Conservation (phyloP, 495 filamentous ascomycete genomes). For the Parachaetomium inaequale region DNA sequence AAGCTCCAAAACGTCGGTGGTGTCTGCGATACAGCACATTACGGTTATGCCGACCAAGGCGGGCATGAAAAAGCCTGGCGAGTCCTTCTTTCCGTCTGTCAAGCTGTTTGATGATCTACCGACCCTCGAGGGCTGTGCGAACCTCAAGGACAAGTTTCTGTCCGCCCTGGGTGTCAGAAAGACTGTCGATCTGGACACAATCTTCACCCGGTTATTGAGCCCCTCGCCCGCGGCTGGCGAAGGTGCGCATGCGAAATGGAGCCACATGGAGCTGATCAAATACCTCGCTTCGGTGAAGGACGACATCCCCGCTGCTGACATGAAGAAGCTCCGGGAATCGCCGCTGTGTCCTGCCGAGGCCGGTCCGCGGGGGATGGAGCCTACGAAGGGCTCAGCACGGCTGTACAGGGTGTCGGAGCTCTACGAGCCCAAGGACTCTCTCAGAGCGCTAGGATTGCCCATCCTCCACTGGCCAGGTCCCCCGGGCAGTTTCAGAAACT, state of each 20-base stretch:
- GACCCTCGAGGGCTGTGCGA: conserved; percentile 64
- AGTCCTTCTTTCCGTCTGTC: conserved; percentile 90
- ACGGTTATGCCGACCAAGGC: conserved; percentile 85
- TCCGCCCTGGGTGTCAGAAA: conserved; percentile 73
- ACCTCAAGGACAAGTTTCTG: conserved; percentile 87
- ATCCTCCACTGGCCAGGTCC: conserved; percentile 76
- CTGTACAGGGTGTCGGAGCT: conserved; percentile 80
- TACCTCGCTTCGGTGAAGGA: conserved; percentile 86
- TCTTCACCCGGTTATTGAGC: conserved; percentile 80
- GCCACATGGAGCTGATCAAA: conserved; percentile 88
- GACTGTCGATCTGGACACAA: conserved; percentile 87
- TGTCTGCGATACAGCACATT: conserved; percentile 57
- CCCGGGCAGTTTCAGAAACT: conserved; percentile 59
- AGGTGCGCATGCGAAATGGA: conserved; percentile 65
- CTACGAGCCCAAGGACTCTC: conserved; percentile 71
- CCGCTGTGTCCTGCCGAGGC: conserved; percentile 80
- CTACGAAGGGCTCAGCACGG: conserved; percentile 40
- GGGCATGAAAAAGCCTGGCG: conserved; percentile 81
- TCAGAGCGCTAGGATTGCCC: conserved; percentile 66
- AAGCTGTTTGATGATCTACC: conserved; percentile 93
- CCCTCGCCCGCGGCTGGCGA: conserved; percentile 38
- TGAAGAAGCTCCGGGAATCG: conserved; percentile 70
- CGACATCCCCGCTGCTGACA: conserved; percentile 83
- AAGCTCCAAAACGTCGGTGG: conserved; percentile 61
- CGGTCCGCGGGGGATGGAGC: conserved; percentile 43